phyloP scores from a whole-genome alignment of 805 yeast genomes.

The Vanderwaltozyma yarrowii region DNA sequence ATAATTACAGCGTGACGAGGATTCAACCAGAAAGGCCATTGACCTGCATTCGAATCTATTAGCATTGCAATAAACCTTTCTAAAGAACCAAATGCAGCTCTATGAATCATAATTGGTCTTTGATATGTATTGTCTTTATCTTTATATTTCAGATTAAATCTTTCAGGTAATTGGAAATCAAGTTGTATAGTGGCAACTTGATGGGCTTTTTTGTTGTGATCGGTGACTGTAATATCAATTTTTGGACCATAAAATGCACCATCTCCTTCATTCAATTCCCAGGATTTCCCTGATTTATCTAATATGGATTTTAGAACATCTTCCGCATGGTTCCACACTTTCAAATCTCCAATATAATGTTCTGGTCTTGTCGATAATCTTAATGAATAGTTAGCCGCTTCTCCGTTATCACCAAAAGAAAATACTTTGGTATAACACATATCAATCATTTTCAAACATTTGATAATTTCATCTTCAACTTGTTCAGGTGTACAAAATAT shows the following conservation, averaged over 20 bases:
- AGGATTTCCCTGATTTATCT: slow-evolving; percentile 41
- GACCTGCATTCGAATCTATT: slow-evolving; percentile 82
- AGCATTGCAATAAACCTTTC: slow-evolving; percentile 88
- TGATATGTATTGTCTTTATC: slow-evolving; percentile 40
- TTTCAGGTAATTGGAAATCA: slow-evolving; percentile 86
- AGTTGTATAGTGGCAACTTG: slow-evolving; percentile 94
- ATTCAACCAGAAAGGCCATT: slow-evolving; percentile 96
- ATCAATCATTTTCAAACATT: slow-evolving; percentile 64
- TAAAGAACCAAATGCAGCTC: slow-evolving; percentile 91
- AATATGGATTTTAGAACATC: slow-evolving; percentile 49
- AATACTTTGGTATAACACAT: slow-evolving; percentile 61
- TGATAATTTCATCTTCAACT: slow-evolving; percentile 75
- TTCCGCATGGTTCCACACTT: slow-evolving; percentile 83
- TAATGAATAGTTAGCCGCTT: slow-evolving; percentile 17
- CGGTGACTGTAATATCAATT: slow-evolving; percentile 76
- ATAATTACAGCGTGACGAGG: slow-evolving; percentile 83
- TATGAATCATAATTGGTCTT: slow-evolving; percentile 87
- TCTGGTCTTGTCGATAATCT: slow-evolving; percentile 79
- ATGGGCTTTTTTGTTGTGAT: slow-evolving; percentile 69
- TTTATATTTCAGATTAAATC: slow-evolving; percentile 67
- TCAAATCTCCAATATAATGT: slow-evolving; percentile 64
- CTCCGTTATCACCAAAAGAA: slow-evolving; percentile 11
- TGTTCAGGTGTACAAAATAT: slow-evolving; percentile 92
- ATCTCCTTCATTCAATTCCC: slow-evolving; percentile 82
- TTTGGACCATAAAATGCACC: slow-evolving; percentile 97